A percentile compares a stretch with the other conserved stretches of the same genome.
phyloP scores from a whole-genome alignment of 345 rosid genomes.

The Populus simonii region DNA sequence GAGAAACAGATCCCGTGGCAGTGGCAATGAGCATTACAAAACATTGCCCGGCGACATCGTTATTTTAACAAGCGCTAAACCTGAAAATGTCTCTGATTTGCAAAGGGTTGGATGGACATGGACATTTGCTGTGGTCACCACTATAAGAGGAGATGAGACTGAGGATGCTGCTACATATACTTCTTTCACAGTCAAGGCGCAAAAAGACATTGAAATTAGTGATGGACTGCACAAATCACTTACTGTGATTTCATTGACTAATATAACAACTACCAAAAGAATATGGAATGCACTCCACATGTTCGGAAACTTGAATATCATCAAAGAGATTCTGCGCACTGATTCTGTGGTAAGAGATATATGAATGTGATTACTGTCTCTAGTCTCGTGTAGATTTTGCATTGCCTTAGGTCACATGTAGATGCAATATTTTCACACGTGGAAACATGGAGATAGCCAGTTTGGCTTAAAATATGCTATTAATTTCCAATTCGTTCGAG shows the following conservation, averaged over 20 bases:
- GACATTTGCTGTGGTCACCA: constrained; percentile 24
- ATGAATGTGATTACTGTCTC: not conserved
- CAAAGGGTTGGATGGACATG: constrained; percentile 29
- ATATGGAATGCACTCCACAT: constrained; percentile 41
- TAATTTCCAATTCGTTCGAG: too few species aligned
- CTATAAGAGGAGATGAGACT: not conserved
- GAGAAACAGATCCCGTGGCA: constrained; percentile 25
- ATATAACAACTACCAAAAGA: constrained; percentile 29
- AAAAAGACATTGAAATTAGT: not conserved
- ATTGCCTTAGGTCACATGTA: too few species aligned
- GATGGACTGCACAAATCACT: constrained; percentile 14
- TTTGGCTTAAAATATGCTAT: too few species aligned
- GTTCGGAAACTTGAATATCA: constrained; percentile 15
- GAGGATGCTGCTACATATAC: constrained; percentile 7
- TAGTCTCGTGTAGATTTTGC: not conserved
- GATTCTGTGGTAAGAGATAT: constrained; percentile 30
- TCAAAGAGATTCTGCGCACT: constrained; percentile 23
- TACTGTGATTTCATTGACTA: constrained; percentile 31
- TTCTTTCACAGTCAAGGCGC: constrained; percentile 21
- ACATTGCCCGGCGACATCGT: constrained; percentile 44
- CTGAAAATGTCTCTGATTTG: constrained; percentile 36
- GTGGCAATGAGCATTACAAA: constrained; percentile 34
- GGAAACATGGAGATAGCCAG: too few species aligned
- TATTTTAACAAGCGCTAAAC: constrained; percentile 31
- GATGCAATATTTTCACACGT: too few species aligned